Evolutionary conservation across 345 rosid genomes (phyloP).

Genomic region (Hibiscus mutabilis): DNA sequence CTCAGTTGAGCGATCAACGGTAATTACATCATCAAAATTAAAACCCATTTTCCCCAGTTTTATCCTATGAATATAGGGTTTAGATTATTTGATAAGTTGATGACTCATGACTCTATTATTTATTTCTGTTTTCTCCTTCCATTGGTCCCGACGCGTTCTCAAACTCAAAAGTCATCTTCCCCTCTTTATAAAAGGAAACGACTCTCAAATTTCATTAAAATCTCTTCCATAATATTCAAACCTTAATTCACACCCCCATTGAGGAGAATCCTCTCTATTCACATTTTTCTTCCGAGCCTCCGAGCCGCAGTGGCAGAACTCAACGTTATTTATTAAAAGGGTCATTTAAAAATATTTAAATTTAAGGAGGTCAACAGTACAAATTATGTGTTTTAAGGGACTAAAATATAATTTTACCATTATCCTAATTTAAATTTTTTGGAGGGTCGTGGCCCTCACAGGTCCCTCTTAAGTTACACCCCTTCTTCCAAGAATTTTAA

Average conservation of each 20-base stretch:
- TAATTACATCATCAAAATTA: no score
- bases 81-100: background rate
- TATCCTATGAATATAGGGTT: background rate
- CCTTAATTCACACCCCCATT: background rate
- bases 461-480: background rate
- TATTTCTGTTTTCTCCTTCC: background rate
- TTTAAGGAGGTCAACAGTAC: no score
- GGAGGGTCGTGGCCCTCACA: no score
- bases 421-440: no score
- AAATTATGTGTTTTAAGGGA: no score
- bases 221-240: background rate
- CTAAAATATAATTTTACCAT: no score
- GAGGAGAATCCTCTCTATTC: background rate
- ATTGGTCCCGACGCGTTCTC: constrained; percentile 11
- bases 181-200: background rate
- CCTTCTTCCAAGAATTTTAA: no score
- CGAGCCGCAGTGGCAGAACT: no score
- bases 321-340: no score
- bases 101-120: background rate
- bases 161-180: constrained; percentile 16
- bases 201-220: background rate
- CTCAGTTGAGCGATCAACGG: no score
- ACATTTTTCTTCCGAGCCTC: background rate
- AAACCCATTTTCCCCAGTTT: background rate
- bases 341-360: no score